These are phyloP conservation scores for Breviolum minutum DNA, from an alignment of 73 alveolate genomes.

Conservation along the genomic window DNA sequence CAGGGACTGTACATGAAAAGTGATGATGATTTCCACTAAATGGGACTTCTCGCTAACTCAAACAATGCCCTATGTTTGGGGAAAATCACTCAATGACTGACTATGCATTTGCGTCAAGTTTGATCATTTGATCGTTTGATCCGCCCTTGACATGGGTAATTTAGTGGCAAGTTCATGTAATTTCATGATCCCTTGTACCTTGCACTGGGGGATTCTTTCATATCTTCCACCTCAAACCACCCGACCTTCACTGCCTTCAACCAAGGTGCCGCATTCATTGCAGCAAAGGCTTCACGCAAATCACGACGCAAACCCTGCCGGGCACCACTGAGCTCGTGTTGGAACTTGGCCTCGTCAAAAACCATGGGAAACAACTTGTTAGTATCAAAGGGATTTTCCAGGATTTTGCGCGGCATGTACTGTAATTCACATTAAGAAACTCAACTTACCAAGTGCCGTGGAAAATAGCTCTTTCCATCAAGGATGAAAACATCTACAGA, in stretches of 20 bases:
- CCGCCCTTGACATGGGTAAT: not conserved
- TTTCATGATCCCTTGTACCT: not conserved
- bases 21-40: too few species aligned
- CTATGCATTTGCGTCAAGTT: too few species aligned
- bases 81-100: too few species aligned
- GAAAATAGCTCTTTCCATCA: too few species aligned
- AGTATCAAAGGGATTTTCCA: not conserved
- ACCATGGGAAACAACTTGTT: not conserved
- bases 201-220: not conserved
- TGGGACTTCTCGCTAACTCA: too few species aligned
- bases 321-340: constrained; percentile 85
- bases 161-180: not conserved
- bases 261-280: constrained; percentile 21
- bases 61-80: too few species aligned
- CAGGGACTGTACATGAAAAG: too few species aligned
- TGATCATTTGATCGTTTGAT: not conserved
- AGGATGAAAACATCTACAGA: too few species aligned
- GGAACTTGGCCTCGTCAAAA: constrained; percentile 52
- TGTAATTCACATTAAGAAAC: too few species aligned
- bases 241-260: not conserved
- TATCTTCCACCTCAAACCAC: too few species aligned
- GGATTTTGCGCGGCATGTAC: too few species aligned
- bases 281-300: constrained; percentile 46
- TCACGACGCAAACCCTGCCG: constrained; percentile 85
- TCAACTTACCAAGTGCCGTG: too few species aligned